Base-by-base conservation (phyloP, 2,329 filamentous ascomycete species). In the Paecilomyces fulvus region DNA sequence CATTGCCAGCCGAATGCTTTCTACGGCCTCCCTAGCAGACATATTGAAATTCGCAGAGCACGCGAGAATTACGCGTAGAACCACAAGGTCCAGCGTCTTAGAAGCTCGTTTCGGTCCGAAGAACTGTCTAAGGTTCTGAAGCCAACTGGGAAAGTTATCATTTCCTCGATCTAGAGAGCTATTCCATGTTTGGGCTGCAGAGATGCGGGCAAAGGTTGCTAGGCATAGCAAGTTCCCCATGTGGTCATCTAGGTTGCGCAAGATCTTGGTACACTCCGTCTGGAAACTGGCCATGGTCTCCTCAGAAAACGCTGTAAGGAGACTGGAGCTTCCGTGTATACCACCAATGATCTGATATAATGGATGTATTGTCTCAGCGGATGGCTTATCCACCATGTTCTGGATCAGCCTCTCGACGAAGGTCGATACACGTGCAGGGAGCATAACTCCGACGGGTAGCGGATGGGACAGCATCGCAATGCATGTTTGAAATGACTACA, bases 211-310 rank as follows among this genome's bases (percentile, higher is more conserved):
- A 57, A 75, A 72, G 0, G 68, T 72, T 11, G 72, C 72, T n/a
- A 76, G 65, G 46, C 72, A 75, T n/a, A 75, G 59, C 5, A 76
- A 62, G 33, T 70, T 75, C 6, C 67, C 71, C 64, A 73, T 67
- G 20, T 73, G 70, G 51, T 75, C 68, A 49, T 73, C 68, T 23
- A 74, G 58, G 53, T 73, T 73, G 30, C 69, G 69, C n/a, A 74
- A 55, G 3, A 64, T 70, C 52, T 69, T 73, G 21, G 66, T 74
- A 17, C 70, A 67, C 59, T 71, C 69, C 1, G 61, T 46, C 58
- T 75, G 74, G 6, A 76, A 65, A 12, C 59, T 69, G 1, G 63
- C 62, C 67, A 75, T 71, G 10, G 67, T 59, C 21, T 72, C 68
- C 5, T 60, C 59, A 1, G 72, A 64, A 2, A 75, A 57, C 6